Evolutionary conservation across 1,139 yeast species (phyloP), one percentile per base, ranked within the genome.

Genomic region (Yamadazyma aaseri): DNA sequence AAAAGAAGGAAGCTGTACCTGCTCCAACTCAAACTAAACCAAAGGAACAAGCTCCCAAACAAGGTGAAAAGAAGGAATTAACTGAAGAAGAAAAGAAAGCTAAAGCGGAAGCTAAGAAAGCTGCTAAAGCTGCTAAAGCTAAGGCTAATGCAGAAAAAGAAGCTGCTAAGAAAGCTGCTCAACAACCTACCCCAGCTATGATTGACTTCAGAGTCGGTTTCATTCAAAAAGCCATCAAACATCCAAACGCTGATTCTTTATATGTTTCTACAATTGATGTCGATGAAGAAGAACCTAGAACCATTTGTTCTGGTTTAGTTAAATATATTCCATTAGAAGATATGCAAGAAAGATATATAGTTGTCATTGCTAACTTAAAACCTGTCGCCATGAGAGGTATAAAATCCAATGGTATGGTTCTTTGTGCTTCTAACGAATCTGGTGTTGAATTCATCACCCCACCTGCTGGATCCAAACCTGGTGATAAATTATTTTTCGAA

Each of bases 211-310:
- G 96, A 58, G 97, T 92, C 41, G 99, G 99, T 32, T 87, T 82
- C 73, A 94, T 94, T 55, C 90, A 90, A 68, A 92, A 92, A 71
- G 97, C 97, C 32, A 75, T 86, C 56, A 86, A 86, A 65, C 99
- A 94, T 66, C 98, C 98, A 44, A 94, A 94, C 58, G 99, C 98
- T 25, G 99, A 94, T 63, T 75, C 96, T 3, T 73, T 94, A 53
- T 94, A 94, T 60, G 95, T 92, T 42, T 90, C 97, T 21, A 92
- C 98, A 36, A 92, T 94, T 53, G 89, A 94, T 46, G 82, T 87
- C 74, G 99, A 98, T 46, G 98, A 92, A 54, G 90, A 73, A 47
- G 95, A 86, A 55, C 98, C 98, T 56, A 81, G 99, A 72, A 94
- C 97, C 30, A 96, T 94, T 34, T 94, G 98, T 70, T 86, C 96